Conservation (phyloP, 2,329 filamentous ascomycete genomes). For the Didymella sp. region DNA sequence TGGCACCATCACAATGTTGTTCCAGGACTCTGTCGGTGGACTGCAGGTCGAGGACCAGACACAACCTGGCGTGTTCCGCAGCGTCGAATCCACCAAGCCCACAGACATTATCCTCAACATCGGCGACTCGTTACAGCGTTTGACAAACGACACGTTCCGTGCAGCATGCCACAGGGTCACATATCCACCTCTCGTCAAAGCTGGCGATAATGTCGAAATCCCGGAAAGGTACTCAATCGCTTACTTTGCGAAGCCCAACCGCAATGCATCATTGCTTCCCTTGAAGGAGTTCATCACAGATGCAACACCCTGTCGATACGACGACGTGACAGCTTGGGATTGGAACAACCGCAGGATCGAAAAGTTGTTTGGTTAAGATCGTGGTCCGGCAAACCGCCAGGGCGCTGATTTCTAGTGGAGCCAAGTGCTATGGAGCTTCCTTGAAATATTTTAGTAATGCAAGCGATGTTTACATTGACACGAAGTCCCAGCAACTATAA, state of each 20-base stretch:
- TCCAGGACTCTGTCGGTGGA: constrained; percentile 43
- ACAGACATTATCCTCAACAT: constrained; percentile 51
- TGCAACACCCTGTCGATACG: constrained; percentile 4
- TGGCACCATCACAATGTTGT: constrained; percentile 42
- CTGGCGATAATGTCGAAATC: neutral
- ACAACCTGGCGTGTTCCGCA: constrained; percentile 12
- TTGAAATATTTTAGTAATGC: no score
- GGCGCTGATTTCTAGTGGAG: no score
- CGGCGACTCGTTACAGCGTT: constrained; percentile 51
- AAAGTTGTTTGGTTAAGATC: neutral
- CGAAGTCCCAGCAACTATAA: no score
- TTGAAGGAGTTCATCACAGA: constrained; percentile 6
- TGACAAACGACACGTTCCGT: constrained; percentile 49
- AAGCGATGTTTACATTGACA: no score
- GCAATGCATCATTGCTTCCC: neutral
- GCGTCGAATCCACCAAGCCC: constrained; percentile 9
- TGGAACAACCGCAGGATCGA: constrained; percentile 5
- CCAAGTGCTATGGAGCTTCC: no score
- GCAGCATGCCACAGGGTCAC: constrained; percentile 48
- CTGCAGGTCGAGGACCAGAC: constrained; percentile 43
- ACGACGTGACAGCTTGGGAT: constrained; percentile 7
- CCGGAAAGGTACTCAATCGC: constrained; percentile 9
- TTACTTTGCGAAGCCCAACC: constrained; percentile 4
- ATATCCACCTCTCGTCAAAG: neutral
- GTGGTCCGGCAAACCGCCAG: no score